These are phyloP conservation scores for Microcyclospora tardicrescens DNA, from an alignment of 2,329 filamentous ascomycete species.

Conservation along the genomic window DNA sequence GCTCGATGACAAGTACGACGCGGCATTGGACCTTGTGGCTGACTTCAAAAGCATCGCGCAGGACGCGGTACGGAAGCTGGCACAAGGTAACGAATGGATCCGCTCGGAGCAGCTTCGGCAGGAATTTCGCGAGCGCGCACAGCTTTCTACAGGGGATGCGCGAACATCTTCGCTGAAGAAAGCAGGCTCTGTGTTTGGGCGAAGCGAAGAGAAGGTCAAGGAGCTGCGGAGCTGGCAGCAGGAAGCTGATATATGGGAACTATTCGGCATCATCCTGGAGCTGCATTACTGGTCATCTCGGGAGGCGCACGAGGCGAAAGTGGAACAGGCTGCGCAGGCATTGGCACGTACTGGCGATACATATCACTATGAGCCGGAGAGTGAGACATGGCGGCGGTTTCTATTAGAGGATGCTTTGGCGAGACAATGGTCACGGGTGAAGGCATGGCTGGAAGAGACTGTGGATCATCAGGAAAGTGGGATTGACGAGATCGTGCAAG, in stretches of 20 bases:
- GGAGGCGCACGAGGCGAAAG: slow-evolving; percentile 10
- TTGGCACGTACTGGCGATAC: slow-evolving; percentile 21
- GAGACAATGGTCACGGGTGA: slow-evolving; percentile 62
- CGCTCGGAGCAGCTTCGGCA: slow-evolving; percentile 28
- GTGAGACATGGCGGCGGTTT: slow-evolving; percentile 60
- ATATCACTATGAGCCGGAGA: slow-evolving; percentile 44
- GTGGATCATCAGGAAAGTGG: slow-evolving; percentile 55
- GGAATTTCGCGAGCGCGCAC: slow-evolving; percentile 18
- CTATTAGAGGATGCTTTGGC: slow-evolving; percentile 59
- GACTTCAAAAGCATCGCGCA: slow-evolving; percentile 39
- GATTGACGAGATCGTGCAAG: slow-evolving; percentile 62
- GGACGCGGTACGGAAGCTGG: slow-evolving; percentile 33
- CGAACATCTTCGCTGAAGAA: slow-evolving; percentile 19
- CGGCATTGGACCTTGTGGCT: slow-evolving; percentile 46
- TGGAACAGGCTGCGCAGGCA: slow-evolving; percentile 20
- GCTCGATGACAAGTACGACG: slow-evolving; percentile 40
- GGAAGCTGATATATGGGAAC: slow-evolving; percentile 83
- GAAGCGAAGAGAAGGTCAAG: slow-evolving; percentile 27
- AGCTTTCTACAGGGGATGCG: slow-evolving; percentile 12
- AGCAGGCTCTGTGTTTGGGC: slow-evolving; percentile 12
- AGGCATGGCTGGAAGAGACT: slow-evolving; percentile 76
- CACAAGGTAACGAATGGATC: slow-evolving; percentile 28
- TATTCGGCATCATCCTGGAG: slow-evolving; percentile 58
- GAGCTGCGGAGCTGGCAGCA: slow-evolving; percentile 57
- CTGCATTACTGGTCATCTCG: slow-evolving; percentile 43